Percentiles rank a stretch among this genome's conserved stretches.
phyloP scores from a whole-genome alignment of 139 green algal species.

The Haematococcus sp. region DNA sequence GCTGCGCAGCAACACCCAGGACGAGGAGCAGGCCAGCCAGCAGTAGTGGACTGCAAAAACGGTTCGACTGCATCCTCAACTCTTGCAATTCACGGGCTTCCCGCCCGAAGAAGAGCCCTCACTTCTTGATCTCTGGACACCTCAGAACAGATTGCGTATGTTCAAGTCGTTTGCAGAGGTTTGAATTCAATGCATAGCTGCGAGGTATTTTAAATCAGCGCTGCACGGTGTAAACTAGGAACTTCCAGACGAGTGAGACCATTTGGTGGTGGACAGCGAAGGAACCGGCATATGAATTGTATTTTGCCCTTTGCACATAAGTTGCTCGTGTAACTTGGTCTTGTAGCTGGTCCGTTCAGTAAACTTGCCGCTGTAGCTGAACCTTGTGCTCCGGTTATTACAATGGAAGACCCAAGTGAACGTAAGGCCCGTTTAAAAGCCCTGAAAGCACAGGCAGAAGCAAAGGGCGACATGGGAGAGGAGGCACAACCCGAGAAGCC shows the following conservation, averaged over 20 bases:
- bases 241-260: no score
- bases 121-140: background rate
- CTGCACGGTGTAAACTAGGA: no score
- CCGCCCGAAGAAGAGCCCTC: background rate
- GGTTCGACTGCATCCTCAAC: background rate
- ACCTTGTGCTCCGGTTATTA: background rate
- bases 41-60: background rate
- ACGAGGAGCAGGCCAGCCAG: background rate
- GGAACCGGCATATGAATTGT: no score
- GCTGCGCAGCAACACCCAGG: background rate
- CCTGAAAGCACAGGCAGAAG: constrained; percentile 35
- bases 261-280: no score
- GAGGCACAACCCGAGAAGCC: constrained; percentile 38
- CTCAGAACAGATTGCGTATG: background rate
- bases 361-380: background rate
- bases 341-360: background rate
- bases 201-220: no score
- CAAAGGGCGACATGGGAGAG: constrained; percentile 12
- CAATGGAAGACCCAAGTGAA: constrained; percentile 45
- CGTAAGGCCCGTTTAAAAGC: constrained; percentile 50
- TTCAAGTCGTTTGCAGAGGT: no score
- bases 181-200: no score
- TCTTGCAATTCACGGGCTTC: background rate
- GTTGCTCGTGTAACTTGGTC: no score
- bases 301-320: no score